Conservation (phyloP, 1,284 basidiomycete species). For the Polyporus tsugae region DNA sequence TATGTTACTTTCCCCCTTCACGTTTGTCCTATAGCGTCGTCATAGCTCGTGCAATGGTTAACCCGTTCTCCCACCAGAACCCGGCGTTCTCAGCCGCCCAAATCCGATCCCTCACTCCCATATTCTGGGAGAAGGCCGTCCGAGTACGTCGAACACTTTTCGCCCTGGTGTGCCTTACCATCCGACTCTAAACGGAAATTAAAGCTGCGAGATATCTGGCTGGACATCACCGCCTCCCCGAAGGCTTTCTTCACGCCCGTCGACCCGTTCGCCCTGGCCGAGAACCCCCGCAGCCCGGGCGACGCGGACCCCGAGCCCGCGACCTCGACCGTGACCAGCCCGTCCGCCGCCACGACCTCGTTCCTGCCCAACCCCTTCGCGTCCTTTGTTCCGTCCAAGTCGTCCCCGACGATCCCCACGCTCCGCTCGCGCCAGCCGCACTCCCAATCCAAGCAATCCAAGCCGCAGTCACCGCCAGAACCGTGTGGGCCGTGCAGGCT, state of each 20-base stretch:
- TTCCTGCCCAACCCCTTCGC: constrained; percentile 40
- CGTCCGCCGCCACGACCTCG: constrained; percentile 29
- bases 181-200: background rate
- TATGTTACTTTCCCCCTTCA: background rate
- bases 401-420: constrained; percentile 33
- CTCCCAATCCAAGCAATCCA: background rate
- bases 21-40: background rate
- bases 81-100: constrained; percentile 67
- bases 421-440: background rate
- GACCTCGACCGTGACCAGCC: constrained; percentile 17
- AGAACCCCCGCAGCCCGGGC: constrained; percentile 1
- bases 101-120: constrained; percentile 62
- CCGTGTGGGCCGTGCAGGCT: constrained; percentile 39
- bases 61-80: constrained; percentile 40
- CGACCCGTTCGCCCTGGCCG: constrained; percentile 24
- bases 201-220: constrained; percentile 59
- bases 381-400: constrained; percentile 37
- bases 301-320: constrained; percentile 26
- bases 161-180: background rate
- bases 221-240: constrained; percentile 38
- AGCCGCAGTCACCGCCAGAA: background rate
- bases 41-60: background rate
- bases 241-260: constrained; percentile 28
- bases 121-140: constrained; percentile 70
- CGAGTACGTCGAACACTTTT: constrained; percentile 50